Evolutionary conservation across 78 protist genomes (phyloP).

Genomic region (Cavenderia fasciculata): DNA sequence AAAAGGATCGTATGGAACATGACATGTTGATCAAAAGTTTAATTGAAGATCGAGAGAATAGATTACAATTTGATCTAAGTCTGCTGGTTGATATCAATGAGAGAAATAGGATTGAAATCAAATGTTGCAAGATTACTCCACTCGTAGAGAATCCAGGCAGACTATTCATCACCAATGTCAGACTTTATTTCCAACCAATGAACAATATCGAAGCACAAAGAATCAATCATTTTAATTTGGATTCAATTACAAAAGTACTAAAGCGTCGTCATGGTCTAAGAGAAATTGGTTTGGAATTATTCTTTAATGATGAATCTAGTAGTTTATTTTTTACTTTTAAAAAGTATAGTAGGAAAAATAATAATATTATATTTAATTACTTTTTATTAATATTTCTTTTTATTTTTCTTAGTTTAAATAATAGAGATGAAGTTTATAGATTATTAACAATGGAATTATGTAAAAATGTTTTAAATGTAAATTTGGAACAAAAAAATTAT

Average conservation of each 20-base stretch:
- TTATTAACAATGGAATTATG: slow-evolving; percentile 31
- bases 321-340: slow-evolving; percentile 46
- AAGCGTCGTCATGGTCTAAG: slow-evolving; percentile 79
- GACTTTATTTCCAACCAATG: slow-evolving; percentile 91
- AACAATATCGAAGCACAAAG: slow-evolving; percentile 77
- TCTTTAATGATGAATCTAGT: slow-evolving; percentile 58
- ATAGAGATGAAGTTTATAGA: slow-evolving; percentile 48
- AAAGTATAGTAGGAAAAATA: not conserved
- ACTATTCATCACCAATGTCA: slow-evolving; percentile 70
- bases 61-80: slow-evolving; percentile 37
- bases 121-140: slow-evolving; percentile 82
- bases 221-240: slow-evolving; percentile 63
- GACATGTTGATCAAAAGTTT: slow-evolving; percentile 24
- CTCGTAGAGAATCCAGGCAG: slow-evolving; percentile 88
- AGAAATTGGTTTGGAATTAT: slow-evolving; percentile 71
- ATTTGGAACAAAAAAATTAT: slow-evolving; percentile 69
- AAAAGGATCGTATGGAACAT: slow-evolving; percentile 21
- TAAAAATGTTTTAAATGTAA: not conserved
- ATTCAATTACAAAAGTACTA: slow-evolving; percentile 30
- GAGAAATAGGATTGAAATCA: slow-evolving; percentile 27
- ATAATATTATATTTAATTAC: not conserved
- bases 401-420: slow-evolving; percentile 4
- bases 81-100: slow-evolving; percentile 67
- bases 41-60: slow-evolving; percentile 59
- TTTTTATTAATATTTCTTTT: not conserved